Evolutionary conservation across 768 basidiomycete species (phyloP), one percentile per base, ranked within the genome.

Genomic region (Suillus paluster): DNA sequence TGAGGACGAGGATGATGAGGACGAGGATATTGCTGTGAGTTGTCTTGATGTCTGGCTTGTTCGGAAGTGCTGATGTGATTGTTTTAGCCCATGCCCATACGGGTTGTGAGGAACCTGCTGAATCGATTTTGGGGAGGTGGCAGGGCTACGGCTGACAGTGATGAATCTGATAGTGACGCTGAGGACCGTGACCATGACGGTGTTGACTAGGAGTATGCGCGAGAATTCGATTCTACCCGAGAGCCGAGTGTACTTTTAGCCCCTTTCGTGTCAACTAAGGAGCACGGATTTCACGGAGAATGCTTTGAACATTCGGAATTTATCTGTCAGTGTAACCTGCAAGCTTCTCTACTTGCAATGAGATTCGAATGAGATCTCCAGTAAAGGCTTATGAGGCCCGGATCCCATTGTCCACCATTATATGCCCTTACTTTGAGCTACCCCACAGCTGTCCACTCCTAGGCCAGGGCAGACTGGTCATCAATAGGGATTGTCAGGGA

Each of bases 31-130:
- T 50, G 79, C 83, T 25, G 87, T 88, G 67, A 72, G 85, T 77
- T 14, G 11, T 61, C 12, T 42, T 12, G 14, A 7, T 33, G 42
- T 52, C 54, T 38, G 27, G 33, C 33, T 58, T n/a, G 41, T 36
- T 21, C n/a, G 61, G 33, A 44, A 30, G 58, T 21, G 9, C 34
- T 15, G 3, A 19, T 25, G 15, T 9, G 33, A 5, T 59, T 56
- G 19, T n/a, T 56, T 12, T 55, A 90, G 89, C 82, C 86, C 4
- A 75, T 91, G 68, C 87, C 87, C 11, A 71, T 84, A 25, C 82
- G 86, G 2, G 70, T 87, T 8, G 71, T 90, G 2, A 79, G 86
- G 12, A 87, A 86, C 66, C 73, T 91, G 8, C 62, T 91, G 44
- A 82, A 81, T 56, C 75, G 86, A 10, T 81, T 91, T 64, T 90